Base-by-base conservation (phyloP, 2,329 filamentous ascomycete species). In the Fusarium chaquense region DNA sequence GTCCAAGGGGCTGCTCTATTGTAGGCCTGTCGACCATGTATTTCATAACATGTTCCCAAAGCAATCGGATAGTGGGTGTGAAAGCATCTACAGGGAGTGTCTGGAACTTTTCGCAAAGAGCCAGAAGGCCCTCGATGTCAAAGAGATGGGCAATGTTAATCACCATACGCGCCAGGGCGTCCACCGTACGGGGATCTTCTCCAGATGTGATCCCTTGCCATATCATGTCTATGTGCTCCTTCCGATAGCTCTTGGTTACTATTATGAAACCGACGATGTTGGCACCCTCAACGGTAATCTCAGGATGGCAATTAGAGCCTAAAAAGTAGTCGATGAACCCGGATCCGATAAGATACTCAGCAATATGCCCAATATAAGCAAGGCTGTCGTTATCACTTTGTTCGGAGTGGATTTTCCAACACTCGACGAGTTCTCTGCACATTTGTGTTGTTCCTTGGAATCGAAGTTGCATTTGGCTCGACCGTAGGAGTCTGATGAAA, bases 221-320 rank as follows among this genome's bases (percentile, higher is more conserved):
- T 65, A 98, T 87, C 18, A 88, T 85, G 75, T 97, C 91, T 1
- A 92, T 92, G 75, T 97, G 91, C 22, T 85, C 80, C 35, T 89
- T 79, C 1, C 86, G 88, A 78, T 95, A 97, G 16, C 89, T 90
- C 56, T 86, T 85, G 0, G 93, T 96, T 16, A 96, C 91, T 24
- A 93, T 87, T 53, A 98, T 83, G 75, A 98, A 98, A 1, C 93
- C 93, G 49, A 98, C 84, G 55, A 98, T 92, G 68, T 97, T 97
- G 41, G 87, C 86, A 74, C 93, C 93, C 71, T 94, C 89, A 36
- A 87, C 85, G 22, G 97, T 96, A 55, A 98, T 89, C 76, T 97
- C 94, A 2, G 94, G 93, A 75, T 98, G 96, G 33, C 95, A 98
- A 58, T 94, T 94, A 16, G 95, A 90, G 3, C 95, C 93, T 53